Evolutionary conservation across 352 stramenopile species (phyloP), one percentile per base, ranked within the genome.

Genomic region (Globisporangium emineosum): DNA sequence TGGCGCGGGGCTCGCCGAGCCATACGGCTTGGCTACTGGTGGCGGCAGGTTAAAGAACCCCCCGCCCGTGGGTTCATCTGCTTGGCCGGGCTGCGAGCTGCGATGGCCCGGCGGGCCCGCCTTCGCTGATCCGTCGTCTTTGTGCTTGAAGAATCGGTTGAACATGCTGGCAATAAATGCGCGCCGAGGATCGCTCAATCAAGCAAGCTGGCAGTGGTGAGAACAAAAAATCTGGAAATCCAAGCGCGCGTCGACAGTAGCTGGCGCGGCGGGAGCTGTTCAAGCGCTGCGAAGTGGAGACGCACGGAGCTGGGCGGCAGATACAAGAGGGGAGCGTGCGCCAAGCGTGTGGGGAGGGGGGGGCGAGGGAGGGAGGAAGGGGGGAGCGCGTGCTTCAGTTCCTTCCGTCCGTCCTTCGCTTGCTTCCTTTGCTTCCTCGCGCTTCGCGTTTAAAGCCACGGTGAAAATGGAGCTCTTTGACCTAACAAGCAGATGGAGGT

Each of bases 11-110:
- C 55, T 68, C 40, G 53, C 42, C 7, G 53, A 49, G 10, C 62
- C 68, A 29, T 78, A 73, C 17, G 72, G 74, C 62, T 91, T 90
- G 13, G 71, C 57, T 9, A 87, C 73, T 12, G 83, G 75, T n/a
- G 83, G 84, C 23, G 86, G 86, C 10, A 95, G 67, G 55, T 95
- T 95, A 68, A 94, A 95, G 80, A 93, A 93, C 40, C 86, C 86
- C 30, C 86, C 86, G 30, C 84, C 86, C 8, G 69, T 66, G 8
- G 70, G 77, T 25, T 77, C 70, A 17, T 86, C 75, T 5, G 37
- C 56, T 33, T 56, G 43, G 7, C 67, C 63, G 0, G 67, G 32
- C 21, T 77, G 68, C n/a, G 69, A 65, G 52, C 69, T 68, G 27
- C 81, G 83, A 71, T 88, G 81, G 33, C 80, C 84, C 12, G 77